Conservation (phyloP, 106 monocot genomes). For the Apostasia shenzhenica region DNA sequence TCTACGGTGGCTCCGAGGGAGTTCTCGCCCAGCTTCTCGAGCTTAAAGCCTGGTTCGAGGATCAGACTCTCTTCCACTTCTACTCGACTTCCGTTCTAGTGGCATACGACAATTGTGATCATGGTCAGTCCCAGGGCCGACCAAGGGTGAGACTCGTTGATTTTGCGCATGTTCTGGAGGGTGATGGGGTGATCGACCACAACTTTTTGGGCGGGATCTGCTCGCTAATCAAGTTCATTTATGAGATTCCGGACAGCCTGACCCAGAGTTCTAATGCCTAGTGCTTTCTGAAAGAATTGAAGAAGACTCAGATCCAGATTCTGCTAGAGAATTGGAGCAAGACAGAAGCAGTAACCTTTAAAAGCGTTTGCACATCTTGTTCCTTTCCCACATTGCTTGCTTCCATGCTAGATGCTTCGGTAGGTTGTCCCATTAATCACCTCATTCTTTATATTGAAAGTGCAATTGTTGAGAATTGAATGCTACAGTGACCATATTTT, state of each 20-base stretch:
- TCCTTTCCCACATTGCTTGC: too few relatives aligned
- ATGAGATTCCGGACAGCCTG: constrained; percentile 12
- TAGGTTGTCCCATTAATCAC: too few relatives aligned
- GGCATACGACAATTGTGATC: constrained; percentile 21
- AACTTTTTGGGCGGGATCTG: constrained; percentile 86
- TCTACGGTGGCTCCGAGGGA: constrained; percentile 9
- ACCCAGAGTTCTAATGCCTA: background rate
- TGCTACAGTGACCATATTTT: too few relatives aligned
- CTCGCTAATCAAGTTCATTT: constrained; percentile 70
- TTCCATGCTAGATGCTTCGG: too few relatives aligned
- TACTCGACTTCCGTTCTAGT: constrained; percentile 61
- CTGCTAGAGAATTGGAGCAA: too few relatives aligned
- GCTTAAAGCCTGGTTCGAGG: constrained; percentile 84
- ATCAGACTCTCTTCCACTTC: constrained; percentile 81
- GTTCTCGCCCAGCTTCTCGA: constrained; percentile 59
- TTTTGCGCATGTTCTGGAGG: constrained; percentile 74
- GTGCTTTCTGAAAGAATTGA: background rate
- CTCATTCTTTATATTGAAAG: too few relatives aligned
- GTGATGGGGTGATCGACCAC: constrained; percentile 68
- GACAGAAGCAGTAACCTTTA: too few relatives aligned
- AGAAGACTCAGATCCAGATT: background rate
- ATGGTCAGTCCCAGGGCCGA: background rate
- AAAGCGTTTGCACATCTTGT: too few relatives aligned
- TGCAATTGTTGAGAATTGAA: too few relatives aligned
- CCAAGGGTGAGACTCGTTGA: constrained; percentile 65